These are phyloP conservation scores for Penicillium dipodomyicola DNA, from an alignment of 495 filamentous ascomycete species.

Conservation along the genomic window DNA sequence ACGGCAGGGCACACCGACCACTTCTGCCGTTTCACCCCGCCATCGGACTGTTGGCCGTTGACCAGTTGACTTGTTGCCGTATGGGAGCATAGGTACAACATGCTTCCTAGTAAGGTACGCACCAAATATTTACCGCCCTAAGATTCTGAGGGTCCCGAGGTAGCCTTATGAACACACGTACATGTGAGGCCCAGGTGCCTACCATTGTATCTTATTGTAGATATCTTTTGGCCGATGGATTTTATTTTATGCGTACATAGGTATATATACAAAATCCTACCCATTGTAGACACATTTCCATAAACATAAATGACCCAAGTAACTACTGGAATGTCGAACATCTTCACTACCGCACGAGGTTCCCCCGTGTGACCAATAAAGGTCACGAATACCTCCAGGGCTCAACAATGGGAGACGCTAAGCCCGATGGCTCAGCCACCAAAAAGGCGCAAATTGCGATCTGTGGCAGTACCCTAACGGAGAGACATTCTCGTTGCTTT, in stretches of 20 bases:
- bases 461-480: slow-evolving; percentile 1
- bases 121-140: too few relatives aligned
- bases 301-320: not conserved
- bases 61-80: slow-evolving; percentile 3
- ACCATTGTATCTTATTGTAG: too few relatives aligned
- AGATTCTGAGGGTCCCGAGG: too few relatives aligned
- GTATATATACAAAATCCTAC: not conserved
- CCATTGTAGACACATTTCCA: not conserved
- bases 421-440: slow-evolving; percentile 8
- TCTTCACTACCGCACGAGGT: not conserved
- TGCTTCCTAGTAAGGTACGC: too few relatives aligned
- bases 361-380: not conserved
- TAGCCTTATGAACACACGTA: too few relatives aligned
- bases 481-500: not conserved
- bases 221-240: not conserved
- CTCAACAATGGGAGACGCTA: slow-evolving; percentile 10
- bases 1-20: slow-evolving; percentile 25
- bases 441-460: slow-evolving; percentile 1
- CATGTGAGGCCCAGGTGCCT: too few relatives aligned
- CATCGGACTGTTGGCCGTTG: not conserved
- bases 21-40: slow-evolving; percentile 29
- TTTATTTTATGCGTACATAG: not conserved
- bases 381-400: not conserved
- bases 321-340: not conserved
- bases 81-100: too few relatives aligned